A percentile compares a stretch with the other conserved stretches of the same genome.
Conservation (phyloP, 2,329 filamentous ascomycete genomes). For the Aurifilum marmelostoma region DNA sequence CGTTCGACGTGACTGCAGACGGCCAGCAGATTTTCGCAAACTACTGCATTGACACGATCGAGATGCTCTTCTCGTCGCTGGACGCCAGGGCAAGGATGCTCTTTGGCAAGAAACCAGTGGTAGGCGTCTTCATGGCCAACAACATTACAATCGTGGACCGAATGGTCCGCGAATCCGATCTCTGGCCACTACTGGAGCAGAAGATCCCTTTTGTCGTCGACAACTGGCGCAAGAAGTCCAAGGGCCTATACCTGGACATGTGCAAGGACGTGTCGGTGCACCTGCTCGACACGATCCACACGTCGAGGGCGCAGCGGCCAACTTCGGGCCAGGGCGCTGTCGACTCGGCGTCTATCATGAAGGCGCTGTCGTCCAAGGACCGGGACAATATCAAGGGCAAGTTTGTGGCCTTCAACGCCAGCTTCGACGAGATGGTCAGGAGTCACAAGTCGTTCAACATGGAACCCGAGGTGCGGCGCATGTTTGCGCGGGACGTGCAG, state of each 20-base stretch:
- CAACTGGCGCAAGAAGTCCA: conserved; percentile 84
- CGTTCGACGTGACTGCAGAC: conserved; percentile 87
- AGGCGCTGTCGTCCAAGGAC: conserved; percentile 83
- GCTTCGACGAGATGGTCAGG: conserved; percentile 85
- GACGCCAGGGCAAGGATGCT: conserved; percentile 73
- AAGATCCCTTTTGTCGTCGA: conserved; percentile 69
- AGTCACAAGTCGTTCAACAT: conserved; percentile 84
- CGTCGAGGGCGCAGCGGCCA: conserved; percentile 72
- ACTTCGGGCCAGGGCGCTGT: conserved; percentile 69
- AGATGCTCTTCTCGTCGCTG: conserved; percentile 74
- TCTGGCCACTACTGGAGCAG: conserved; percentile 70
- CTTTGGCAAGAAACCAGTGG: conserved; percentile 75
- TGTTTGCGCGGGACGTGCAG: conserved; percentile 83
- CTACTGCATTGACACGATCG: conserved; percentile 88
- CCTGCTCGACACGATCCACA: conserved; percentile 90
- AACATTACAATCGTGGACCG: conserved; percentile 82
- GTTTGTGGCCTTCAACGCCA: conserved; percentile 86
- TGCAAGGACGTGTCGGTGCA: conserved; percentile 87
- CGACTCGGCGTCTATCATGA: conserved; percentile 83
- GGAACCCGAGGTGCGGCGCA: conserved; percentile 85
- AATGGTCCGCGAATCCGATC: conserved; percentile 79
- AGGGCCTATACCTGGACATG: conserved; percentile 77
- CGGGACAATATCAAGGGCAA: conserved; percentile 97
- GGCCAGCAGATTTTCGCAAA: conserved; percentile 85
- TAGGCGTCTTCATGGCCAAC: conserved; percentile 91